Evolutionary conservation across 306 rosid genomes (phyloP).

Genomic region (Oemleria cerasiformis): DNA sequence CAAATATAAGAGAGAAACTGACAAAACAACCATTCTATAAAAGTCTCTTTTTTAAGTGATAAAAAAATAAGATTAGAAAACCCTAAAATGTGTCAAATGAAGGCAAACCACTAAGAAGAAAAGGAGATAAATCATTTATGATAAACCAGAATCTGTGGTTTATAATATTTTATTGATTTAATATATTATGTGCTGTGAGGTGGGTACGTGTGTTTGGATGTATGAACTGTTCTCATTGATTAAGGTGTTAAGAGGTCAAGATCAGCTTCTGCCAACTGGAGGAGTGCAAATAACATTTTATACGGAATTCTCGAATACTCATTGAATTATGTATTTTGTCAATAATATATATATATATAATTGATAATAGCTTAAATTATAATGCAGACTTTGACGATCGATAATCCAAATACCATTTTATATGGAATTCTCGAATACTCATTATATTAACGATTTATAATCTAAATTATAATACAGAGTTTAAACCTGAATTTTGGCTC

Average conservation of each 20-base stretch:
- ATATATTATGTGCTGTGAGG: background rate
- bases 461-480: background rate
- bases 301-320: constrained; percentile 14
- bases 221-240: constrained; percentile 5
- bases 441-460: too few species aligned
- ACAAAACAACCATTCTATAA: too few species aligned
- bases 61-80: background rate
- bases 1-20: too few species aligned
- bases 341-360: constrained; percentile 3
- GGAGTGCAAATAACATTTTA: constrained; percentile 17
- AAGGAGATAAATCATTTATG: too few species aligned
- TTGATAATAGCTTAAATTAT: too few species aligned
- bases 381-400: too few species aligned
- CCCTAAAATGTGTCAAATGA: background rate
- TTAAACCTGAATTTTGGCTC: constrained; percentile 6
- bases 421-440: too few species aligned
- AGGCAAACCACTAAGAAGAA: constrained; percentile 9
- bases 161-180: constrained; percentile 10
- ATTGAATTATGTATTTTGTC: background rate
- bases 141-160: background rate
- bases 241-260: constrained; percentile 43
- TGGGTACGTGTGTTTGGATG: constrained; percentile 17
- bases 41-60: background rate
- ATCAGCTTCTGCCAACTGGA: constrained; percentile 37
- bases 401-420: too few species aligned